Conservation (phyloP, 768 basidiomycete species). For the Leccinum olivaceopallidum region DNA sequence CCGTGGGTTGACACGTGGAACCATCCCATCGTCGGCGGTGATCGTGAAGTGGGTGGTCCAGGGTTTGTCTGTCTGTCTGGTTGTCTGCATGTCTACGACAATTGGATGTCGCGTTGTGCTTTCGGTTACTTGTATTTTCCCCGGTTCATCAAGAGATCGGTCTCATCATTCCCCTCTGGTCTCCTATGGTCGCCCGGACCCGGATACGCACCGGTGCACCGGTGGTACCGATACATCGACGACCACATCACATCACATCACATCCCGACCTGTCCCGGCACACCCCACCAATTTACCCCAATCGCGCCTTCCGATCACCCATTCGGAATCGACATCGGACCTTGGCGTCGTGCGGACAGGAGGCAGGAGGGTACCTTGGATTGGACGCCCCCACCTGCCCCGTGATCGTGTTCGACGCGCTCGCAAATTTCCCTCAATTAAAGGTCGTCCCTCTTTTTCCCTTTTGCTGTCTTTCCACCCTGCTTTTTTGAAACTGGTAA, state of each 20-base stretch:
- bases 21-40: background rate
- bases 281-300: background rate
- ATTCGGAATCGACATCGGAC: constrained; percentile 2
- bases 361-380: background rate
- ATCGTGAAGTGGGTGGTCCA: background rate
- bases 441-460: background rate
- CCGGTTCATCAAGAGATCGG: background rate
- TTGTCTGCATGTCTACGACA: background rate
- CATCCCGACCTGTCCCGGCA: background rate
- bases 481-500: background rate
- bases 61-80: background rate
- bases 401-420: background rate
- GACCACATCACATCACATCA: background rate
- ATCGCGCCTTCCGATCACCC: constrained; percentile 7
- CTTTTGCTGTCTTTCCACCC: background rate
- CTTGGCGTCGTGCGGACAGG: constrained; percentile 1
- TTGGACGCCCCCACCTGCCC: background rate
- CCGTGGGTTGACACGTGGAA: constrained; percentile 1
- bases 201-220: background rate
- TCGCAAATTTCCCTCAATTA: constrained; percentile 12
- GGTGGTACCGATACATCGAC: background rate
- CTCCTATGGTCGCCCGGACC: background rate
- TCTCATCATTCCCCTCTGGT: no score
- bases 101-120: background rate
- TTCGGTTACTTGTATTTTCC: constrained; percentile 2